Evolutionary conservation across 805 yeast species (phyloP).

Genomic region (Ogataea degrootiae): DNA sequence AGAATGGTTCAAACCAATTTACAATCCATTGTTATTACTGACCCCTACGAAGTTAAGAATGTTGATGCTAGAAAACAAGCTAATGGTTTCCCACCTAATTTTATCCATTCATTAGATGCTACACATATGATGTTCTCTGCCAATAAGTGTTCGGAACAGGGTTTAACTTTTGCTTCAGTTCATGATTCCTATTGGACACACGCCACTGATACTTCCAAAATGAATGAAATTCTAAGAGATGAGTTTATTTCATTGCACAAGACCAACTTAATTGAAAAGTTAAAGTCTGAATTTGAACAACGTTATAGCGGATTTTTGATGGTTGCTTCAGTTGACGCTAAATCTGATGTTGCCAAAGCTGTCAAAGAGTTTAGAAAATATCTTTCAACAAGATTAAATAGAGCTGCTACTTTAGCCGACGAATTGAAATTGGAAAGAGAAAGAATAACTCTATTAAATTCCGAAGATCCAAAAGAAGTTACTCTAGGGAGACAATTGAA

Average conservation of each 20-base stretch:
- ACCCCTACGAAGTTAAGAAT: conserved; percentile 78
- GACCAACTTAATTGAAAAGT: conserved; percentile 62
- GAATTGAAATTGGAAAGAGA: conserved; percentile 68
- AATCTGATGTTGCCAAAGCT: conserved; percentile 45
- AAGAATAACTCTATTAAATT: conserved; percentile 50
- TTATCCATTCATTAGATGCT: conserved; percentile 92
- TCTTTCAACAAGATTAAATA: conserved; percentile 45
- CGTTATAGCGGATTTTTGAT: conserved; percentile 73
- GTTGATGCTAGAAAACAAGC: conserved; percentile 88
- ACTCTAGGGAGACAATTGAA: conserved; percentile 49
- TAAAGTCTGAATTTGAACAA: conserved; percentile 73
- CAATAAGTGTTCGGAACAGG: conserved; percentile 58
- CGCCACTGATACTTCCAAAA: conserved; percentile 70
- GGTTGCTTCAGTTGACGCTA: conserved; percentile 48
- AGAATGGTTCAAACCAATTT: conserved; percentile 73
- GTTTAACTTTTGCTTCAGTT: conserved; percentile 83
- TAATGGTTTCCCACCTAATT: conserved; percentile 94
- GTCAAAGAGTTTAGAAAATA: conserved; percentile 47
- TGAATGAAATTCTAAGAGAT: conserved; percentile 69
- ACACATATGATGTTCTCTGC: conserved; percentile 95
- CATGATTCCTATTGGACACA: conserved; percentile 99
- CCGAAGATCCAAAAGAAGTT: conserved; percentile 46
- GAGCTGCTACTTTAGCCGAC: conserved; percentile 59
- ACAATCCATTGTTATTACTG: conserved; percentile 81
- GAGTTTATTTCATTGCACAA: conserved; percentile 76